Percentiles rank a stretch among this genome's conserved stretches.
These are phyloP conservation scores for Ascochyta koolunga DNA, from an alignment of 2,329 filamentous ascomycete species.

Conservation along the genomic window DNA sequence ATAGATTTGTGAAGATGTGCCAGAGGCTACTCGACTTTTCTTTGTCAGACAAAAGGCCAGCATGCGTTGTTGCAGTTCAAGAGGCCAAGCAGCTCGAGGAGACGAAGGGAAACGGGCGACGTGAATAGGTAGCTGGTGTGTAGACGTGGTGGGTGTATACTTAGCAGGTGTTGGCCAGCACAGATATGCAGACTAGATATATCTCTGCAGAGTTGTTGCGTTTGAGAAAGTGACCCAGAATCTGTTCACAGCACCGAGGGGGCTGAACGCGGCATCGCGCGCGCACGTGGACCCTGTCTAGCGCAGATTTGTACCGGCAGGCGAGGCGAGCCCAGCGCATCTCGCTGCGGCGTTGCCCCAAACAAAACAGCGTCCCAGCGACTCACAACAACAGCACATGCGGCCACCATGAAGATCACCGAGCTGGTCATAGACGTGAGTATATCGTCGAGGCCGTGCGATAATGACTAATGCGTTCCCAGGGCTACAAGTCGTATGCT, in stretches of 20 bases:
- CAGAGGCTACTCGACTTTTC: not conserved
- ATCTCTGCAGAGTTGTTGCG: too few relatives aligned
- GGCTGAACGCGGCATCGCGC: conserved; percentile 4
- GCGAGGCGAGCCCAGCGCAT: conserved; percentile 9
- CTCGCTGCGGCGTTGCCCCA: conserved; percentile 15
- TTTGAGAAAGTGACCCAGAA: too few relatives aligned
- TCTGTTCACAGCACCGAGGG: not conserved
- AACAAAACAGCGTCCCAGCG: conserved; percentile 35
- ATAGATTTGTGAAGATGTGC: not conserved
- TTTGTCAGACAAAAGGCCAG: not conserved
- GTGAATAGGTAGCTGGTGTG: not conserved
- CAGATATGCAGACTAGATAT: too few relatives aligned
- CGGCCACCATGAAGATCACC: conserved; percentile 48
- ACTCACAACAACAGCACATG: conserved; percentile 42
- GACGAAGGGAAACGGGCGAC: not conserved
- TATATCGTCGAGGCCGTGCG: not conserved
- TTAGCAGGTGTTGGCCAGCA: too few relatives aligned
- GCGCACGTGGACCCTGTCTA: conserved; percentile 11
- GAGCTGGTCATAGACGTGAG: conserved; percentile 50
- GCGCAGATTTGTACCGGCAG: not conserved
- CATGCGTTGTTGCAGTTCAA: not conserved
- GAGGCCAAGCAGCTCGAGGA: not conserved
- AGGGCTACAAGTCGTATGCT: conserved; percentile 95
- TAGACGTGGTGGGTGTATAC: too few relatives aligned
- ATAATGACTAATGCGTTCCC: conserved; percentile 24